These are phyloP conservation scores for Cladosporium oxysporum DNA, from an alignment of 2,329 filamentous ascomycete genomes.

Conservation along the genomic window DNA sequence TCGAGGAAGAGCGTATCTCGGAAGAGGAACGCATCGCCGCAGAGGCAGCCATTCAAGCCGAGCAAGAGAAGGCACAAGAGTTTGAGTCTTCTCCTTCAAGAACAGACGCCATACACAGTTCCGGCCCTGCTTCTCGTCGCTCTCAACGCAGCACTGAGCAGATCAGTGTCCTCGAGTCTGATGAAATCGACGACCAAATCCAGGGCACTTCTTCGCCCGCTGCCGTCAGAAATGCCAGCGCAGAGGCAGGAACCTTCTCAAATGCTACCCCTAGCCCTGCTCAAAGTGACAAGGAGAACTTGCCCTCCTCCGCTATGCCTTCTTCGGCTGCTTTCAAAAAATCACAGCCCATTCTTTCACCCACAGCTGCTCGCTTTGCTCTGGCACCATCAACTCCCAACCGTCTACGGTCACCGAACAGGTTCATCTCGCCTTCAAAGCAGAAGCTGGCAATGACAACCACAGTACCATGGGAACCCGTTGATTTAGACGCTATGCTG, in stretches of 20 bases:
- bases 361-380: conserved; percentile 42
- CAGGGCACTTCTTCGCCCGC: conserved; percentile 9
- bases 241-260: conserved; percentile 43
- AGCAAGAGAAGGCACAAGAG: conserved; percentile 39
- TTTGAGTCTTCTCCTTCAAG: conserved; percentile 38
- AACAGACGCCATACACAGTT: conserved; percentile 18
- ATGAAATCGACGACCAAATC: conserved; percentile 2
- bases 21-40: conserved; percentile 8
- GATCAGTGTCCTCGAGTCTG: conserved; percentile 13
- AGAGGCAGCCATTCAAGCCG: conserved; percentile 24
- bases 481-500: conserved; percentile 76
- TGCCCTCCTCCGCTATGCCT: conserved; percentile 35
- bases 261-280: conserved; percentile 34
- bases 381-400: conserved; percentile 45
- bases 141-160: conserved; percentile 24
- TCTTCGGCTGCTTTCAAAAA: conserved; percentile 37
- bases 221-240: conserved; percentile 4
- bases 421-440: conserved; percentile 42
- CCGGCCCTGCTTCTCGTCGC: conserved; percentile 24
- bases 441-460: conserved; percentile 54
- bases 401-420: conserved; percentile 28
- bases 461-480: conserved; percentile 66
- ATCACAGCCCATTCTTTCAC: conserved; percentile 24
- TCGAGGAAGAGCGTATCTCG: conserved; percentile 4
- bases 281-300: conserved; percentile 43